Base-by-base conservation (phyloP, 2,329 filamentous ascomycete species). In the Dactylellina drechsleri region DNA sequence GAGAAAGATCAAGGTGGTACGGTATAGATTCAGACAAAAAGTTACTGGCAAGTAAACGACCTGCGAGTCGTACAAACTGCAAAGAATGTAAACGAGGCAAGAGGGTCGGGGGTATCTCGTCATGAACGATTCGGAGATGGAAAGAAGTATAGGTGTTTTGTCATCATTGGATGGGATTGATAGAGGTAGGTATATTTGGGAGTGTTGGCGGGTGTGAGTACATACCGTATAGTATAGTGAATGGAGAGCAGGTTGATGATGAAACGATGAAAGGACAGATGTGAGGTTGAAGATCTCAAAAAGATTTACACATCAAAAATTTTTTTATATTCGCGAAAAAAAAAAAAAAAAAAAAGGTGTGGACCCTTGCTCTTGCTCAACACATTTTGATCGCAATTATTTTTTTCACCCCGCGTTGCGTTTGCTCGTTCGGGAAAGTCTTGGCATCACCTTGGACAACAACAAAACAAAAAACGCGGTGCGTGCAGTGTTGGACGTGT, bases 81-180 rank as follows among this genome's bases (percentile, higher is more conserved):
- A 66, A 64, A 54, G 68, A 43, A 59, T 43, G 64, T 40, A 28
- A 23, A 64, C 36, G 45, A 40, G 52, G 57, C 47, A 23, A 54
- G 49, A 41, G 60, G 53, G 61, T 67, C 70, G 70, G 36, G 54
- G 40, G 36, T 77, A 72, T 72, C 75, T 79, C 78, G 77, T 79
- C 78, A 79, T 77, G 78, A 72, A 78, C 78, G 78, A 79, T 77
- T 79, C 76, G 71, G 78, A 79, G 76, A 78, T 77, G 78, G 78
- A 79, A 79, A 79, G 78, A 79, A 79, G 78, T 65, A 57, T 77
- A 28, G 28, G 18, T 26, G 13, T 52, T 47, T 64, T 76, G 64
- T 76, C 72, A 76, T 76, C 72, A 76, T 76, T 40, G 66, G 53
- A 56, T 15, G 43, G 45, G 41, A 15, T 20, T 26, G 47, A 16